Evolutionary conservation across 2,329 filamentous ascomycete genomes (phyloP).

Genomic region (Phaeoacremonium minimum): DNA sequence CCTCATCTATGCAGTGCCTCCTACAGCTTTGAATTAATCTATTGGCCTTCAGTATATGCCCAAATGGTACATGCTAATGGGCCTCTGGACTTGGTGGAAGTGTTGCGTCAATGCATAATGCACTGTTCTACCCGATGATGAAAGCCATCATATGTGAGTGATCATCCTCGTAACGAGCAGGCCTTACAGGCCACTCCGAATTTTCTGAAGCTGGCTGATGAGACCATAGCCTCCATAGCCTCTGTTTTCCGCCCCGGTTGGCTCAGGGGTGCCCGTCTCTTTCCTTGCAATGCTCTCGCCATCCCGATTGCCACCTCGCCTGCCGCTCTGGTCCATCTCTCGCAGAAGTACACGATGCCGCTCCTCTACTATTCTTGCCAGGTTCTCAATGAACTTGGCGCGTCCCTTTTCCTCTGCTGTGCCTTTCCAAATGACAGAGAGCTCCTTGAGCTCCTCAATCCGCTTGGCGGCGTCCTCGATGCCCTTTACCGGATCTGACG

Average conservation of each 20-base stretch:
- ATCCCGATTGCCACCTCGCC: slow-evolving; percentile 22
- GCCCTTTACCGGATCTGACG: slow-evolving; percentile 58
- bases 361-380: slow-evolving; percentile 83
- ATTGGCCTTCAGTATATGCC: too few relatives aligned
- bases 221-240: slow-evolving; percentile 50
- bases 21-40: too few relatives aligned
- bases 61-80: too few relatives aligned
- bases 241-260: slow-evolving; percentile 29
- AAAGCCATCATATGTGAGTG: too few relatives aligned
- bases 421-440: slow-evolving; percentile 87
- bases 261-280: slow-evolving; percentile 19
- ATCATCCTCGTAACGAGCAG: too few relatives aligned
- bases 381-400: slow-evolving; percentile 71
- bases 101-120: too few relatives aligned
- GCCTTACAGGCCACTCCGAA: slow-evolving; percentile 45
- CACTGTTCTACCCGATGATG: too few relatives aligned
- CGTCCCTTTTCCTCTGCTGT: slow-evolving; percentile 91
- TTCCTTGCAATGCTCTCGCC: slow-evolving; percentile 18
- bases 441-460: slow-evolving; percentile 71
- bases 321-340: slow-evolving; percentile 38
- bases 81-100: too few relatives aligned
- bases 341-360: slow-evolving; percentile 48
- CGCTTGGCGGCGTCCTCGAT: slow-evolving; percentile 69
- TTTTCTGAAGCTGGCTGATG: slow-evolving; percentile 59
- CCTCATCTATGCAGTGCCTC: too few relatives aligned